These are phyloP conservation scores for Candida schatavii DNA, from an alignment of 805 yeast species.

Conservation along the genomic window DNA sequence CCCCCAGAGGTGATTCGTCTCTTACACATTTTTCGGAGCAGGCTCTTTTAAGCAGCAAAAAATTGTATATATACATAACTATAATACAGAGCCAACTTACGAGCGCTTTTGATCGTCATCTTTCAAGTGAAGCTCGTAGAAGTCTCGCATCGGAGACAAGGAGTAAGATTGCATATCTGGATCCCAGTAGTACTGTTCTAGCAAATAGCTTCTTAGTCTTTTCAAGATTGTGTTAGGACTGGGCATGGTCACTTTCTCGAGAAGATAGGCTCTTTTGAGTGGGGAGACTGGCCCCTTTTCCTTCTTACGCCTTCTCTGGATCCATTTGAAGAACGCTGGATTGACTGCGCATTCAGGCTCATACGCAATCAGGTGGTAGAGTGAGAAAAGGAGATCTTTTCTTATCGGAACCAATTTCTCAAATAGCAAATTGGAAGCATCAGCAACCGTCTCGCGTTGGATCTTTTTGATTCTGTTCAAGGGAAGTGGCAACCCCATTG, in stretches of 20 bases:
- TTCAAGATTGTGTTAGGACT: slow-evolving; percentile 27
- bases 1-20: too few species aligned
- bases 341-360: slow-evolving; percentile 10
- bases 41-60: neutral
- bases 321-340: slow-evolving; percentile 24
- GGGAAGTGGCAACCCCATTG: slow-evolving; percentile 31
- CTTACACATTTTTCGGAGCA: neutral
- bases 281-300: slow-evolving; percentile 16
- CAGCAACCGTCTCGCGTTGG: neutral
- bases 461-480: slow-evolving; percentile 8
- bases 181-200: slow-evolving; percentile 28
- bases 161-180: slow-evolving; percentile 13
- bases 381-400: neutral
- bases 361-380: neutral
- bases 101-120: too few species aligned
- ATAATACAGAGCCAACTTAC: too few species aligned
- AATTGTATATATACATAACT: neutral
- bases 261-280: slow-evolving; percentile 14
- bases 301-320: slow-evolving; percentile 20
- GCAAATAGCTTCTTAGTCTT: slow-evolving; percentile 24
- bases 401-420: neutral
- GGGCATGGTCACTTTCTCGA: slow-evolving; percentile 27
- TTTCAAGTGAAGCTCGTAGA: too few species aligned
- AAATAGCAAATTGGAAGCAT: neutral
- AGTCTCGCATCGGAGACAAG: slow-evolving; percentile 24